Evolutionary conservation across 768 basidiomycete species (phyloP).

Genomic region (Hygrocybe coccinea): DNA sequence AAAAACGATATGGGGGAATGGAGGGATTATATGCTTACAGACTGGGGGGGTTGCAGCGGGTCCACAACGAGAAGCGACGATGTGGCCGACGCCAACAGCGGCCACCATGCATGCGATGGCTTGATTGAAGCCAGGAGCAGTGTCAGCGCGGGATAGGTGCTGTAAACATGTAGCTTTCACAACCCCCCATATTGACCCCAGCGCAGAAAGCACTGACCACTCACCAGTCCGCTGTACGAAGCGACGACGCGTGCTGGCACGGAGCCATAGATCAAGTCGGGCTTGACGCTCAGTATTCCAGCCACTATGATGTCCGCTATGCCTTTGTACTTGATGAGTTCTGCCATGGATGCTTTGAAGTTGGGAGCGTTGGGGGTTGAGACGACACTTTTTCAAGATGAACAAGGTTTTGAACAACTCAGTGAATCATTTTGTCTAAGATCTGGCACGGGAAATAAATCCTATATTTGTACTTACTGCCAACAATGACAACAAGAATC

Average conservation of each 20-base stretch:
- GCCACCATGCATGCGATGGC: constrained; percentile 34
- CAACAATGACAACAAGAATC: constrained; percentile 38
- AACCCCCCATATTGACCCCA: constrained; percentile 20
- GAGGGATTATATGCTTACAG: constrained; percentile 20
- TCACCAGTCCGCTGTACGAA: constrained; percentile 25
- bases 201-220: neutral
- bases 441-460: too few species aligned
- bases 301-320: constrained; percentile 26
- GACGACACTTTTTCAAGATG: too few species aligned
- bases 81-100: constrained; percentile 28
- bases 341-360: constrained; percentile 3
- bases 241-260: constrained; percentile 15
- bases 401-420: too few species aligned
- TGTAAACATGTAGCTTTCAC: neutral
- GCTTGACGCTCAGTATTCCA: constrained; percentile 22
- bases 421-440: too few species aligned
- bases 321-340: constrained; percentile 25
- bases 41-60: constrained; percentile 22
- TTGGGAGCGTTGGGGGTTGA: neutral
- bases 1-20: neutral
- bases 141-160: constrained; percentile 23
- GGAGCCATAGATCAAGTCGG: constrained; percentile 28
- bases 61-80: constrained; percentile 26
- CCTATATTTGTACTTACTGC: too few species aligned
- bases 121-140: constrained; percentile 33